Conservation (phyloP, 192 early-diverging fungal genomes). For the Cladochytrium replicatum region DNA sequence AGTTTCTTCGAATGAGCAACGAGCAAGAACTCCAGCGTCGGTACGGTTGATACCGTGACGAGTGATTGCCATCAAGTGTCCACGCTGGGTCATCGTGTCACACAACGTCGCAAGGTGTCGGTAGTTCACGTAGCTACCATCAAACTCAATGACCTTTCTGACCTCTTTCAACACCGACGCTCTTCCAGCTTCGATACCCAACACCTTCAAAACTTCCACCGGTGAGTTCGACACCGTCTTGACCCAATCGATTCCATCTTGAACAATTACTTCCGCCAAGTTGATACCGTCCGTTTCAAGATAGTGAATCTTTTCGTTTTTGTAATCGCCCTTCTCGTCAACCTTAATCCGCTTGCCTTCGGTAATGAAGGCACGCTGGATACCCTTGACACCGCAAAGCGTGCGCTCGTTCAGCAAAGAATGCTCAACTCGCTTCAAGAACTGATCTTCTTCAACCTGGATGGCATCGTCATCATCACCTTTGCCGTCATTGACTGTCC, state of each 20-base stretch:
- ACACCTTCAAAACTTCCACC: constrained; percentile 82
- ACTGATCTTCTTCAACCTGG: constrained; percentile 70
- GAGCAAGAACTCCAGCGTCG: constrained; percentile 89
- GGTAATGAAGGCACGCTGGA: constrained; percentile 72
- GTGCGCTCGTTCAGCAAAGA: constrained; percentile 79
- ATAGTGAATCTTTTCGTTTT: constrained; percentile 62
- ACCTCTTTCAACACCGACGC: constrained; percentile 80
- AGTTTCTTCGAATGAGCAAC: constrained; percentile 97
- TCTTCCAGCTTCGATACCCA: constrained; percentile 96
- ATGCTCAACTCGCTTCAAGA: constrained; percentile 76
- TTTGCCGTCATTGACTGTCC: constrained; percentile 66
- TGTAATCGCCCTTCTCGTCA: no score
- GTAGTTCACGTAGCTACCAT: constrained; percentile 97
- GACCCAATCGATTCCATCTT: constrained; percentile 69
- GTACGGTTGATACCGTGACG: constrained; percentile 97
- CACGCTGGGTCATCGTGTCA: constrained; percentile 93
- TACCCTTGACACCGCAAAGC: constrained; percentile 79
- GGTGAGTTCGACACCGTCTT: constrained; percentile 85
- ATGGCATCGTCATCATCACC: constrained; percentile 55
- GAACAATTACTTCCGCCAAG: constrained; percentile 73
- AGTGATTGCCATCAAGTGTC: constrained; percentile 90
- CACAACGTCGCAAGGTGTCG: constrained; percentile 90
- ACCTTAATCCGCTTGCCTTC: constrained; percentile 16
- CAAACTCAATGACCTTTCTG: constrained; percentile 87
- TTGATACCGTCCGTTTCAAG: constrained; percentile 94